Evolutionary conservation across 306 rosid species (phyloP), one percentile per base, ranked within the genome.

Genomic region (Acmispon strigosus): DNA sequence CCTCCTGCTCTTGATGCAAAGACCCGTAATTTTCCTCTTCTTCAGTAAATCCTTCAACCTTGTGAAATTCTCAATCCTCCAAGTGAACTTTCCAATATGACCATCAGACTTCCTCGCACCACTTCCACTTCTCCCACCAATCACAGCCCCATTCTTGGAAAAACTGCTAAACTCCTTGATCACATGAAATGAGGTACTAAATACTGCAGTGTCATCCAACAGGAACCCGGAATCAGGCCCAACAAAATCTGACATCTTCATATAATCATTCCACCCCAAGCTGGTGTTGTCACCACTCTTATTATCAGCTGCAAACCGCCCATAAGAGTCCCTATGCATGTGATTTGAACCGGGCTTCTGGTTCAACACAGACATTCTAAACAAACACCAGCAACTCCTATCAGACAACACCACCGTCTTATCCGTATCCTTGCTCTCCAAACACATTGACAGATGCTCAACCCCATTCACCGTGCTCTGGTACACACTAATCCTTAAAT

Each of bases 231-330:
- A 87, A 49, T 91, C 99, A 10, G 76, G 7, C 61, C 92, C 97
- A n/a, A 89, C 55, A 57, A 91, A 95, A 81, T 95, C 99, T 0
- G 81, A 66, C 97, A 91, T 95, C 82, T 91, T 95, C 99, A 95
- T 95, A 42, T 95, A 95, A 82, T 95, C 99, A 84, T 91, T 95
- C 99, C 99, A 95, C 7, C 99, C 99, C 92, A 95, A 84, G 75
- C 99, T 95, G 10, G 99, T 95, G 68, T 95, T 95, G 62, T 95
- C 99, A 70, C 99, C 99, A 29, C 90, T 89, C 88, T 95, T 95
- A 74, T 95, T 95, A 87, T 91, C 99, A 6, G 97, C 96, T 0
- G 97, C 97, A 78, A 95, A 95, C 45, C 97, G 83, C 58, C 97
- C 99, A 81, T 91, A 95, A 3, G 97, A 95, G 72, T 95, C 99